Conservation (phyloP, 164 flowering plant genomes). For the Stephania japonica region DNA sequence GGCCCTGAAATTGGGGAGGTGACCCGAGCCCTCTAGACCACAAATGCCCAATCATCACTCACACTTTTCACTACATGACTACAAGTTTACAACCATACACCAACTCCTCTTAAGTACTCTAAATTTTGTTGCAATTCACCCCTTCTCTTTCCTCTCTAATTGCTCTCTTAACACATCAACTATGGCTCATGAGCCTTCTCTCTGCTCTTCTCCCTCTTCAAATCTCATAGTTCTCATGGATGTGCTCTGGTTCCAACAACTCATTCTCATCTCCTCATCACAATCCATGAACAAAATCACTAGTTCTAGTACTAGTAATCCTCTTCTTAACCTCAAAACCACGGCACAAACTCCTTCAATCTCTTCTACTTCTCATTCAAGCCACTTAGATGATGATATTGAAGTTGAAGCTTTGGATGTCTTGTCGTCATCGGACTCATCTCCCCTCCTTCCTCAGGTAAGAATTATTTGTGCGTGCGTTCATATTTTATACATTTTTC, state of each 20-base stretch:
- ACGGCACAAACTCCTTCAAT: not conserved
- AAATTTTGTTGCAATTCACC: not conserved
- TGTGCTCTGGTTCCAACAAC: slow-evolving; percentile 53
- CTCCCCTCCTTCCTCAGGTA: slow-evolving; percentile 13
- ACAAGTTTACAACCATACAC: not conserved
- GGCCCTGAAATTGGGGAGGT: not conserved
- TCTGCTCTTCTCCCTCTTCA: slow-evolving; percentile 4
- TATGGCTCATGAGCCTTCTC: slow-evolving; percentile 20
- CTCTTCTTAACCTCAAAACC: not conserved
- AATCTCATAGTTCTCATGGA: slow-evolving; percentile 45
- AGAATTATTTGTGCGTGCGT: not conserved
- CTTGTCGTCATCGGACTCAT: slow-evolving; percentile 7
- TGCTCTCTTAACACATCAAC: not conserved
- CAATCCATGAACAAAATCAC: slow-evolving; percentile 1
- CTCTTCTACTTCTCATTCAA: not conserved
- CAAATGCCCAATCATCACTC: not conserved
- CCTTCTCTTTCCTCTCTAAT: not conserved
- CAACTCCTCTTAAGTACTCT: not conserved
- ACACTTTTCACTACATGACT: not conserved
- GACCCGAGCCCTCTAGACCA: not conserved
- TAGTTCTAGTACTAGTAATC: not conserved
- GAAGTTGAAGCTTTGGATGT: slow-evolving; percentile 11
- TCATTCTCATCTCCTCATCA: slow-evolving; percentile 27
- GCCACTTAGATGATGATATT: not conserved
- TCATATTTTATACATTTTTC: not conserved